phyloP scores from a whole-genome alignment of 2,329 filamentous ascomycete genomes.

The Cordyceps tenuipes region DNA sequence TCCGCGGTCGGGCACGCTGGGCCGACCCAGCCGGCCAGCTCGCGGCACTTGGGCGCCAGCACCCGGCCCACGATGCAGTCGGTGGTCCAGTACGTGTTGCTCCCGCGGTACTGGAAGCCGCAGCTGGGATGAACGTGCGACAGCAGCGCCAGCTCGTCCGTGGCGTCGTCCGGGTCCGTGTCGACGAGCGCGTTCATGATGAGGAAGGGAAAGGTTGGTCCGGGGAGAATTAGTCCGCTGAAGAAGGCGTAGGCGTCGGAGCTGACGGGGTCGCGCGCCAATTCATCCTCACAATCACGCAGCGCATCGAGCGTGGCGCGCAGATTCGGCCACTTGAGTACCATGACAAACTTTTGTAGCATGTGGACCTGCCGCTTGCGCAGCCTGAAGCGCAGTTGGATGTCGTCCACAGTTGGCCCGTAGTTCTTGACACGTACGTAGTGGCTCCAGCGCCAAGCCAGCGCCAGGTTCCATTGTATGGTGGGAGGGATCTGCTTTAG shows the following conservation, averaged over 20 bases:
- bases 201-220: constrained; percentile 60
- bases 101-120: constrained; percentile 67
- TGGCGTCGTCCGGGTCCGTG: constrained; percentile 60
- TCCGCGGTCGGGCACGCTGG: constrained; percentile 61
- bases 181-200: constrained; percentile 74
- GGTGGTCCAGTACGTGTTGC: constrained; percentile 70
- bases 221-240: constrained; percentile 63
- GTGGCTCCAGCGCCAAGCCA: constrained; percentile 66
- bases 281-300: constrained; percentile 50
- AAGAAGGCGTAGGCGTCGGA: constrained; percentile 73
- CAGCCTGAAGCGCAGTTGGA: constrained; percentile 55
- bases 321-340: constrained; percentile 72
- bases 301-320: constrained; percentile 54
- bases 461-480: constrained; percentile 63
- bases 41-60: constrained; percentile 60
- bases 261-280: constrained; percentile 50
- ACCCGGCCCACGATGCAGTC: constrained; percentile 68
- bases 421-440: constrained; percentile 59
- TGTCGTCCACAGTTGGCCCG: constrained; percentile 44
- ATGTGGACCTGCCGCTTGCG: constrained; percentile 62
- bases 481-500: constrained; percentile 58
- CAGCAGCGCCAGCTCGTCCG: constrained; percentile 56
- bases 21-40: constrained; percentile 66
- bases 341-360: constrained; percentile 58
- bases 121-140: constrained; percentile 60